Percentiles rank a stretch among this genome's conserved stretches.
Evolutionary conservation across 257 asterid species (phyloP).

Genomic region (Lithospermum erythrorhizon): DNA sequence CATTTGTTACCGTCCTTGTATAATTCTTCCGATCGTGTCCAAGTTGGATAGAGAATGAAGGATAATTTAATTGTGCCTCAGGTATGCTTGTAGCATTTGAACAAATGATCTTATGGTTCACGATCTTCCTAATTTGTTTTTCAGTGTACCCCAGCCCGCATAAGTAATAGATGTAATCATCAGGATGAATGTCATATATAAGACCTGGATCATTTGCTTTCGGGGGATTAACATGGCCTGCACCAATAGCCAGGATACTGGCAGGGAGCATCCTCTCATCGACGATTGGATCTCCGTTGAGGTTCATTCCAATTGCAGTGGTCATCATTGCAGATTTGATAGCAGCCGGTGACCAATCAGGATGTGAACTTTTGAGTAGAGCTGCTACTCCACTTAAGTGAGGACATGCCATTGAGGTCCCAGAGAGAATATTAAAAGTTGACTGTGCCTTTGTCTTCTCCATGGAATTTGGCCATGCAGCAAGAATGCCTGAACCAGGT

Average conservation of each 20-base stretch:
- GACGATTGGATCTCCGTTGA: neutral
- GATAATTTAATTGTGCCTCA: slow-evolving; percentile 10
- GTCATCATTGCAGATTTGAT: slow-evolving; percentile 6
- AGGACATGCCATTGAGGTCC: slow-evolving; percentile 6
- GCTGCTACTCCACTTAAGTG: slow-evolving; percentile 11
- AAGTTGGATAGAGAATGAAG: slow-evolving; percentile 10
- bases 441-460: neutral
- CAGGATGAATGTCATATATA: slow-evolving; percentile 10
- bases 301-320: slow-evolving; percentile 1
- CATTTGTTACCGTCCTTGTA: slow-evolving; percentile 13
- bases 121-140: neutral
- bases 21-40: neutral
- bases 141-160: slow-evolving; percentile 9
- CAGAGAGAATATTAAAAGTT: neutral
- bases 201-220: slow-evolving; percentile 12
- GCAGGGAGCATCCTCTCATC: neutral
- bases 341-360: slow-evolving; percentile 4
- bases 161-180: slow-evolving; percentile 10
- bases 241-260: neutral
- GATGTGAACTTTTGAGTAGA: slow-evolving; percentile 3
- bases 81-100: neutral
- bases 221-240: slow-evolving; percentile 14
- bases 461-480: slow-evolving; percentile 2
- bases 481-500: slow-evolving; percentile 6
- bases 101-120: neutral